Conservation (phyloP, 2,329 filamentous ascomycete species). For the Epichloe gansuensis region DNA sequence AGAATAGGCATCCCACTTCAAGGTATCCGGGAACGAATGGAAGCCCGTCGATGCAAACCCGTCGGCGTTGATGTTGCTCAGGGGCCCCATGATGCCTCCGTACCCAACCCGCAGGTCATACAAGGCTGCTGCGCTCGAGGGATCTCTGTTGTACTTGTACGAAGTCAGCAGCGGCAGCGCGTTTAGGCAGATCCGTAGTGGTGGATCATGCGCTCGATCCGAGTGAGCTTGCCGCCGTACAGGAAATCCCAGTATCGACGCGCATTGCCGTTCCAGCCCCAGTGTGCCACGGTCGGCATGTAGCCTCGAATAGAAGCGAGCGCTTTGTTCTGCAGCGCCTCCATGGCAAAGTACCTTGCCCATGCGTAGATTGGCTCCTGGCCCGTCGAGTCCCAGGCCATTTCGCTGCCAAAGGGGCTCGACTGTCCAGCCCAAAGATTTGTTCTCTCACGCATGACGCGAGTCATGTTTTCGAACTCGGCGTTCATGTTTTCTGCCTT, state of each 20-base stretch:
- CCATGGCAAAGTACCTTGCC: constrained; percentile 25
- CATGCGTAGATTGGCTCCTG: constrained; percentile 52
- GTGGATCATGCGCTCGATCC: constrained; percentile 36
- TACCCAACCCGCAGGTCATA: constrained; percentile 43
- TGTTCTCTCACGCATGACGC: constrained; percentile 36
- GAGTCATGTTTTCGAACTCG: constrained; percentile 28
- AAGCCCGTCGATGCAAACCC: constrained; percentile 44
- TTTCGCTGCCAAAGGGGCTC: constrained; percentile 47
- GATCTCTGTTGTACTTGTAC: constrained; percentile 28
- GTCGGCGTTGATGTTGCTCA: constrained; percentile 42
- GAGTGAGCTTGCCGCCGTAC: constrained; percentile 30
- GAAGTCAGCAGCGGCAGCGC: constrained; percentile 39
- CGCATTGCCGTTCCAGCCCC: constrained; percentile 52
- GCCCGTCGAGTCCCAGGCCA: constrained; percentile 51
- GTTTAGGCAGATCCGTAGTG: constrained; percentile 50
- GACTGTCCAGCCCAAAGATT: constrained; percentile 35
- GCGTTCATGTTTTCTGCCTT: constrained; percentile 30
- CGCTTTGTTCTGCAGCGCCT: constrained; percentile 25
- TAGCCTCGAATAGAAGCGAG: constrained; percentile 43
- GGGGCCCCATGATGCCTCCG: constrained; percentile 38
- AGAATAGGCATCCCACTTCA: constrained; percentile 43
- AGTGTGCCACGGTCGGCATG: constrained; percentile 45
- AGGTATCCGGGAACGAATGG: constrained; percentile 42
- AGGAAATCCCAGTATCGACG: constrained; percentile 43
- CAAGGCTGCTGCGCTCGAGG: constrained; percentile 24